Conservation (phyloP, 2,329 filamentous ascomycete species). For the Venturia asperata region DNA sequence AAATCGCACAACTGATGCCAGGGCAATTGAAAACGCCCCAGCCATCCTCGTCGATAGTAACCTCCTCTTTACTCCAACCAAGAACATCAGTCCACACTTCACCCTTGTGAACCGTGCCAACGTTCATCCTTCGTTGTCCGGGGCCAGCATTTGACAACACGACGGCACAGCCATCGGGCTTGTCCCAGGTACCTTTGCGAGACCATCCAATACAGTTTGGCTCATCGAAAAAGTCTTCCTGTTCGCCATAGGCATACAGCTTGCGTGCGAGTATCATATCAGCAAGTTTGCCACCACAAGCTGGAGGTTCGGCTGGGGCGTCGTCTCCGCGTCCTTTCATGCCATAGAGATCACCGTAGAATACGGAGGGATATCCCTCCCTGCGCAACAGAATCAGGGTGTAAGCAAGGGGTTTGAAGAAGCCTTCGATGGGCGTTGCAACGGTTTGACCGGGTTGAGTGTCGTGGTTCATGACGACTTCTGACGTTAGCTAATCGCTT, state of each 20-base stretch:
- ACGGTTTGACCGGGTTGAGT: slow-evolving; percentile 58
- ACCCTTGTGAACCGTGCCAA: slow-evolving; percentile 51
- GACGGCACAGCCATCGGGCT: slow-evolving; percentile 38
- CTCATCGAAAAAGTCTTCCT: slow-evolving; percentile 57
- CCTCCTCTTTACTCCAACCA: slow-evolving; percentile 47
- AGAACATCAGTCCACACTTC: slow-evolving; percentile 60
- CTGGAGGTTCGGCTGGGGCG: slow-evolving; percentile 45
- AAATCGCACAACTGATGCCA: slow-evolving; percentile 52
- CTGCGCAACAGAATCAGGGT: slow-evolving; percentile 60
- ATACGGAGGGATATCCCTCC: slow-evolving; percentile 59
- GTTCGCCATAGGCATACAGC: slow-evolving; percentile 59
- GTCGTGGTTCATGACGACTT: slow-evolving; percentile 64
- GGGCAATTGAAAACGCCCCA: slow-evolving; percentile 52
- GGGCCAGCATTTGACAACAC: slow-evolving; percentile 49
- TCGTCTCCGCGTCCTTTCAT: slow-evolving; percentile 40
- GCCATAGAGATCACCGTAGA: slow-evolving; percentile 65
- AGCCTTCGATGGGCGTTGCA: slow-evolving; percentile 54
- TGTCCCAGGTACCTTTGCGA: slow-evolving; percentile 43
- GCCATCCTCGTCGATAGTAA: slow-evolving; percentile 53
- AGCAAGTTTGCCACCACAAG: slow-evolving; percentile 49
- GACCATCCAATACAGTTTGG: slow-evolving; percentile 57
- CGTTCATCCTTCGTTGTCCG: slow-evolving; percentile 52
- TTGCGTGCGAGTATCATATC: slow-evolving; percentile 55
- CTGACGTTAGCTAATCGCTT: not conserved
- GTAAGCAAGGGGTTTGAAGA: slow-evolving; percentile 67